Conservation (phyloP, 73 alveolate genomes). For the Effrenium voratum region DNA sequence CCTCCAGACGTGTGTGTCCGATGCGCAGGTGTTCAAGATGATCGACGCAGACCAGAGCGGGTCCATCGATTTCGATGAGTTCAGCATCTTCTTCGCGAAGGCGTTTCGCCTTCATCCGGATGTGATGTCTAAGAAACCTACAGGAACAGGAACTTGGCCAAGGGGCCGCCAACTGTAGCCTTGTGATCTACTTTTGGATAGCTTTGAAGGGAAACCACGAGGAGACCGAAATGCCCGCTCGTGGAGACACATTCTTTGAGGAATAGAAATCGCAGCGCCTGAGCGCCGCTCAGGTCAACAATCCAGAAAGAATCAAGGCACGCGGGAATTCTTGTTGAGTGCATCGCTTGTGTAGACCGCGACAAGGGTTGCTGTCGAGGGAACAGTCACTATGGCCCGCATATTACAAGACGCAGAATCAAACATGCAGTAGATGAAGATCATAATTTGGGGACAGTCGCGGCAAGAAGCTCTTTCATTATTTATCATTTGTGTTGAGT, state of each 20-base stretch:
- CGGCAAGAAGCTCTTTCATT: too few relatives aligned
- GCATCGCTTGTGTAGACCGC: too few relatives aligned
- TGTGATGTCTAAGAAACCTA: background rate
- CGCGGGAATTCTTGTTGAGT: background rate
- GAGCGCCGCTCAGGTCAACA: conserved; percentile 26
- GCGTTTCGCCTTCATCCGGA: background rate
- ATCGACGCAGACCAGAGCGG: conserved; percentile 48
- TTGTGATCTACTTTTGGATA: too few relatives aligned
- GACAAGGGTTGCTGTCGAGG: too few relatives aligned
- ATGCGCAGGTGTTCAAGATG: conserved; percentile 42
- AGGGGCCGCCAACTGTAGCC: too few relatives aligned
- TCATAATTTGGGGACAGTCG: too few relatives aligned
- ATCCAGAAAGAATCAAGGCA: conserved; percentile 73
- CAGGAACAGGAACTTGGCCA: background rate
- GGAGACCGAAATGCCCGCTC: background rate
- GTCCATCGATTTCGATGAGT: conserved; percentile 10
- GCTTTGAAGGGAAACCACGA: background rate
- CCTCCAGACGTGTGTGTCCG: background rate
- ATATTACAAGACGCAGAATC: too few relatives aligned
- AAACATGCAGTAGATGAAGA: too few relatives aligned
- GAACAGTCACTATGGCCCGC: too few relatives aligned
- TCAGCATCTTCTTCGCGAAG: conserved; percentile 19
- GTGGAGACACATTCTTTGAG: background rate
- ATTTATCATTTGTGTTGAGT: too few relatives aligned
- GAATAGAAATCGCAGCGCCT: background rate